Evolutionary conservation across 495 filamentous ascomycete species (phyloP), one percentile per base, ranked within the genome.

Genomic region (Trichoderma erinaceum): DNA sequence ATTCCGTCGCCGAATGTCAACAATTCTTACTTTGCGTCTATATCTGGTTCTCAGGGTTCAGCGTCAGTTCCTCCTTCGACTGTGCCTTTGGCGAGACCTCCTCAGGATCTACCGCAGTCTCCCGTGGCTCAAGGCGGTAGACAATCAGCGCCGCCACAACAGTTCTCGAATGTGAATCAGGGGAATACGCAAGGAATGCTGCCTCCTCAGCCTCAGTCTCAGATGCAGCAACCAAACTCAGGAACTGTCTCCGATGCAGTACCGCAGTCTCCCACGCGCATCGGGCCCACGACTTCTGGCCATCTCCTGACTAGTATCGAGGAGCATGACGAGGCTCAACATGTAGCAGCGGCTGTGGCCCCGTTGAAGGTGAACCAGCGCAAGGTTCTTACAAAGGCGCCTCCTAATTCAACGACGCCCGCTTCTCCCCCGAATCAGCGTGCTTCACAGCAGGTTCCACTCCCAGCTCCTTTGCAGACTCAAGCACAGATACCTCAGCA

Each of bases 251-350:
- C 27, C 16, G 56, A 23, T 21, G 56, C 23, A 61, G 27, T 61
- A 29, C 56, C 56, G 25, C 56, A 61, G 13, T 61, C 56, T 12
- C 56, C 56, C 16, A 61, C 16, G 13, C 23, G 56, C 16, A 18
- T 32, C 4, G 56, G 56, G 13, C 27, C 56, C 7, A 29, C 56
- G 23, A 6, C 25, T 61, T 61, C 56, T 32, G n/a, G 56, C 13
- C 63, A 65, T 43, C 35, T 65, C 35, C 35, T 65, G 7, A 65
- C 63, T 23, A 41, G 63, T 44, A 65, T 65, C 15, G 63, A 65
- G 35, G 56, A 61, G 56, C 56, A 61, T 32, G 56, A 61, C 56
- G 56, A 61, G 56, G 29, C 23, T 3, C 56, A 61, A 23, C 56
- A 61, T 32, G 56, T 3, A 12, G 56, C 56, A 12, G 56, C 56